These are phyloP conservation scores for Fusarium buxicola DNA, from an alignment of 2,329 filamentous ascomycete species.

Conservation along the genomic window DNA sequence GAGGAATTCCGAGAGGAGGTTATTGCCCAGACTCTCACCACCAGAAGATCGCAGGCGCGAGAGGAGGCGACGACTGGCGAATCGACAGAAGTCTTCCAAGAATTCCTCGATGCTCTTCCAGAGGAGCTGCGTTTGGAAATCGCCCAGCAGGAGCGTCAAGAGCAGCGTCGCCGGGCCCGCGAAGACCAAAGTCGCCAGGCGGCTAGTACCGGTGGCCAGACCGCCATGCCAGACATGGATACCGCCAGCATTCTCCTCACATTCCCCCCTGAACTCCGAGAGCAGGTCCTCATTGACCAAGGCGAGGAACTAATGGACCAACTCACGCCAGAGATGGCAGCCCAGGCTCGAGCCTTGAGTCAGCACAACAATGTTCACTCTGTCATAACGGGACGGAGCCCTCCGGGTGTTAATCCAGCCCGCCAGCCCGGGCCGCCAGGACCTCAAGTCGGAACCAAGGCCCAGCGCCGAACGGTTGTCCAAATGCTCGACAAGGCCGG, in stretches of 20 bases:
- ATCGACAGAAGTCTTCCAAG: constrained; percentile 86
- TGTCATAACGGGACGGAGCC: constrained; percentile 47
- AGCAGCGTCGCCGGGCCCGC: constrained; percentile 87
- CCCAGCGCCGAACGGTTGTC: constrained; percentile 82
- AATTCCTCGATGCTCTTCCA: constrained; percentile 93
- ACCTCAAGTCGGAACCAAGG: constrained; percentile 68
- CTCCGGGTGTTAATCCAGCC: constrained; percentile 41
- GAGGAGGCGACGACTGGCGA: constrained; percentile 76
- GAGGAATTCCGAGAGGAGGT: constrained; percentile 97
- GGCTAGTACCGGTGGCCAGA: constrained; percentile 65
- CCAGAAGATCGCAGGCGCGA: constrained; percentile 81
- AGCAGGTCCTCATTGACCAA: constrained; percentile 90
- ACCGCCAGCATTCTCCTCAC: constrained; percentile 92
- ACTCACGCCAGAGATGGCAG: constrained; percentile 85
- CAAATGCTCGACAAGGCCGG: constrained; percentile 98
- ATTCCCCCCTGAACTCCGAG: constrained; percentile 83
- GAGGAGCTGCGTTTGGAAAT: constrained; percentile 91
- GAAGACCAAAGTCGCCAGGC: constrained; percentile 80
- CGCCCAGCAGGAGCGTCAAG: constrained; percentile 87
- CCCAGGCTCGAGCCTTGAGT: constrained; percentile 81
- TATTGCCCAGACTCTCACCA: constrained; percentile 88
- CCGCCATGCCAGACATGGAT: constrained; percentile 80
- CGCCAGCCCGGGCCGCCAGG: constrained; percentile 48
- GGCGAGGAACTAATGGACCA: constrained; percentile 88
- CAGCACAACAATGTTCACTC: constrained; percentile 53